These are phyloP conservation scores for Quercus alba DNA, from an alignment of 306 rosid genomes.

Conservation along the genomic window DNA sequence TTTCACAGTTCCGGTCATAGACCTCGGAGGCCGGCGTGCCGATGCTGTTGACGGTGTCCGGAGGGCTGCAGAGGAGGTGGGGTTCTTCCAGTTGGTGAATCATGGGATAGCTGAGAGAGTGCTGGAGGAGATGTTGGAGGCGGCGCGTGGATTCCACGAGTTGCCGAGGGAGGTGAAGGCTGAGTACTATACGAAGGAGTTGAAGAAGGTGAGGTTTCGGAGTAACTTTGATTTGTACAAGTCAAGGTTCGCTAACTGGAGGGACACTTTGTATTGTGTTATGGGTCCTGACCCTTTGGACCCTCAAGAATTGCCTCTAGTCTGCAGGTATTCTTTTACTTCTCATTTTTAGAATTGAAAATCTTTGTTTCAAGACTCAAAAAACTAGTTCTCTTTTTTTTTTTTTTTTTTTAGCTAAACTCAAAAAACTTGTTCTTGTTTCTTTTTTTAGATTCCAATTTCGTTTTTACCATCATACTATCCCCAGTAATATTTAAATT, in stretches of 20 bases:
- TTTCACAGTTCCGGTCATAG: slow-evolving; percentile 32
- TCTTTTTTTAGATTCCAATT: no score
- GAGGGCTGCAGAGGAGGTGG: slow-evolving; percentile 33
- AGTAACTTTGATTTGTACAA: slow-evolving; percentile 46
- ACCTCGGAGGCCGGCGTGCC: slow-evolving; percentile 12
- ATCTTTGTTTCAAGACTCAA: no score
- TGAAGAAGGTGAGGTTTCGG: slow-evolving; percentile 32
- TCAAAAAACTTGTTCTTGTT: no score
- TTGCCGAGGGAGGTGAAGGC: slow-evolving; percentile 34
- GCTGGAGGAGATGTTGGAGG: slow-evolving; percentile 29
- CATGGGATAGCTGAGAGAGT: slow-evolving; percentile 29
- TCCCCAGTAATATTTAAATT: no score
- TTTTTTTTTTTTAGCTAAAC: no score
- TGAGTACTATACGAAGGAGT: slow-evolving; percentile 33
- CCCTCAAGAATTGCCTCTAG: slow-evolving; percentile 25
- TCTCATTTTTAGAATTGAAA: no score
- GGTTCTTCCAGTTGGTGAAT: slow-evolving; percentile 51
- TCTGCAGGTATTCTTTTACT: slow-evolving; percentile 33
- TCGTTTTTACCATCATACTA: no score
- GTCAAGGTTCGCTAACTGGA: slow-evolving; percentile 46
- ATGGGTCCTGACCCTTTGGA: slow-evolving; percentile 34
- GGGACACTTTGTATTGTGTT: slow-evolving; percentile 39
- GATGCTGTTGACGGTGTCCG: slow-evolving; percentile 17
- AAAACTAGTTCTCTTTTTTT: no score
- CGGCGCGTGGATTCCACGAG: slow-evolving; percentile 47